Evolutionary conservation across 2,329 filamentous ascomycete species (phyloP).

Genomic region (Cercospora sojina): DNA sequence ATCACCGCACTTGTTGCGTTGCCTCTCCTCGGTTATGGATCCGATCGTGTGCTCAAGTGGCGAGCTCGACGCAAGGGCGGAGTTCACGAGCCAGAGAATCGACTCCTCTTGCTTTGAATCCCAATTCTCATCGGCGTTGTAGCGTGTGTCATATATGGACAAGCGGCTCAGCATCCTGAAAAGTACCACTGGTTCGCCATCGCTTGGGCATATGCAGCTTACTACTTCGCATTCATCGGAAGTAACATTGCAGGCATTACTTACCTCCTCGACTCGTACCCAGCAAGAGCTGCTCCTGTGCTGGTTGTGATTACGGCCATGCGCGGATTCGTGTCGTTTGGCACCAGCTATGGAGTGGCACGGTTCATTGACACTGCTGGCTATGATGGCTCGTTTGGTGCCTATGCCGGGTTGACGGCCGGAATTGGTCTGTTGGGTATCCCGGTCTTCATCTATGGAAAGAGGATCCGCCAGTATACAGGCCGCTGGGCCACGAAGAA

Average conservation of each 20-base stretch:
- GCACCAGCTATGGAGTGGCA: conserved; percentile 42
- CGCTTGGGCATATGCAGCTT: conserved; percentile 28
- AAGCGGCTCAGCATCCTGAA: conserved; percentile 24
- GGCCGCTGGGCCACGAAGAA: conserved; percentile 33
- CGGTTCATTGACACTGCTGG: conserved; percentile 37
- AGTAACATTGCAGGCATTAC: conserved; percentile 49
- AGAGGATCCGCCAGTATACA: conserved; percentile 37
- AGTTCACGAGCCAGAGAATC: conserved; percentile 45
- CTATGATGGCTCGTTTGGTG: conserved; percentile 38
- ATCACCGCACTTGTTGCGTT: conserved; percentile 42
- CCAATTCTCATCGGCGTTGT: conserved; percentile 43
- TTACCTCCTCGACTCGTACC: conserved; percentile 49
- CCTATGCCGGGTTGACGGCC: conserved; percentile 36
- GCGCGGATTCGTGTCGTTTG: conserved; percentile 49
- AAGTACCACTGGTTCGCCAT: conserved; percentile 31
- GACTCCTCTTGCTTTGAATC: conserved; percentile 40
- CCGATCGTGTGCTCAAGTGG: conserved; percentile 41
- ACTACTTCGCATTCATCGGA: conserved; percentile 42
- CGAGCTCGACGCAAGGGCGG: conserved; percentile 41
- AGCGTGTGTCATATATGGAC: conserved; percentile 43
- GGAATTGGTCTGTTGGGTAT: conserved; percentile 36
- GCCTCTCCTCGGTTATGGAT: conserved; percentile 43
- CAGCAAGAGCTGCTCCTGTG: conserved; percentile 44
- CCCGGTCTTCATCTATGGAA: conserved; percentile 36
- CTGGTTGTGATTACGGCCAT: conserved; percentile 50